Evolutionary conservation across 306 rosid genomes (phyloP), one percentile per base, ranked within the genome.

Genomic region (Vigna radiata): DNA sequence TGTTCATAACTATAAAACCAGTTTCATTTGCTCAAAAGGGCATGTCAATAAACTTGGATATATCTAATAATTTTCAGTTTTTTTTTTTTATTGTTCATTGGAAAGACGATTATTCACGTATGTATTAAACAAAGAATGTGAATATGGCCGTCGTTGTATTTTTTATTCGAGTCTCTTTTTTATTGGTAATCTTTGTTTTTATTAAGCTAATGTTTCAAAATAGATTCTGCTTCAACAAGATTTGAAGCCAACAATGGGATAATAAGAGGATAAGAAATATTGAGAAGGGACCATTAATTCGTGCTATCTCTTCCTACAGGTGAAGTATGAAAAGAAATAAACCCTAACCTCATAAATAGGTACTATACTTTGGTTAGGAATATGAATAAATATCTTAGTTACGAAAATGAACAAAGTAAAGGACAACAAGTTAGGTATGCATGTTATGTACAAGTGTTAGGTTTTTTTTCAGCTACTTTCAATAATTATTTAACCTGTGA

Each of bases 231-330:
- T 60, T 48, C 39, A 49, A 62, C 50, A 19, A 14, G 41, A 49
- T 75, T 36, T 13, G 17, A 75, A 75, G 48, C 9, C 36, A 58
- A 64, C 70, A 58, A 33, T 16, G 17, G 3, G 60, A 63, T 2
- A 49, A 48, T 46, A 15, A 23, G 43, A 46, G 21, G 15, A 68
- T 19, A 53, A 46, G 12, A 68, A 46, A 17, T 19, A 15, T 9
- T 12, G 16, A 76, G 73, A 58, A 23, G 29, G 73, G 43, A 16
- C 44, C 6, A 16, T 7, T 52, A 5, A 76, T 76, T 52, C 3
- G 18, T 2, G 36, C 8, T 10, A 50, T 21, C 39, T 33, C 54
- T 53, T 61, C 11, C 33, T 31, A 18, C 48, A 44, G 14, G 58
- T 7, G 12, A 52, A 11, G 2, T 49, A 3, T 52, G 23, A n/a